Percentiles rank a stretch among this genome's conserved stretches.
Conservation (phyloP, 1,284 basidiomycete species). For the Ganoderma boninense region DNA sequence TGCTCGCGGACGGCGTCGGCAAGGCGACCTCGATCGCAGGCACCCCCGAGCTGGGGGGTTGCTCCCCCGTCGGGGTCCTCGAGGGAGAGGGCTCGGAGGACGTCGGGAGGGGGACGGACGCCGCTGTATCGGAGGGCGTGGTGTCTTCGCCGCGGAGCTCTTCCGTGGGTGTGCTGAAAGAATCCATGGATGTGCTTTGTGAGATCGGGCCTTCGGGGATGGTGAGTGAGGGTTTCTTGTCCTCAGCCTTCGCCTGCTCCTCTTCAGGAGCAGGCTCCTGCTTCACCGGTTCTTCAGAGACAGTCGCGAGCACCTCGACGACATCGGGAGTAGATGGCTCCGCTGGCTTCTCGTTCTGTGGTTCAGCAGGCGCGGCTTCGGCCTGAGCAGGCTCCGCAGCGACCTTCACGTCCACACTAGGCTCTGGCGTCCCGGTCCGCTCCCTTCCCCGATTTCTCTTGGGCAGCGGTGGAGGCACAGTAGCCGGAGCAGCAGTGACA, state of each 20-base stretch:
- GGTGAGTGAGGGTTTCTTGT: slow-evolving; percentile 8
- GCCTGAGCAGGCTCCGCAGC: background rate
- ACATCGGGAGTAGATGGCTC: background rate
- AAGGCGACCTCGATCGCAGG: background rate
- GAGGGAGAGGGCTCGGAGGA: slow-evolving; percentile 40
- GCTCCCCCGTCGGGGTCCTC: slow-evolving; percentile 7
- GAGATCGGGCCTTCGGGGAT: slow-evolving; percentile 22
- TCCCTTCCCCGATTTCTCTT: slow-evolving; percentile 33
- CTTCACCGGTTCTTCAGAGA: background rate
- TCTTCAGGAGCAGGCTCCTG: slow-evolving; percentile 2
- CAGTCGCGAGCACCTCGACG: background rate
- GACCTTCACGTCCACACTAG: background rate
- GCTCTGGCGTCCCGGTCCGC: slow-evolving; percentile 11
- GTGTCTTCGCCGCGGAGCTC: slow-evolving; percentile 32
- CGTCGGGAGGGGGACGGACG: slow-evolving; percentile 52
- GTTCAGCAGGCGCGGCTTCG: background rate
- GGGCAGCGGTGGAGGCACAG: slow-evolving; percentile 35
- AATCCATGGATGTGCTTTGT: slow-evolving; percentile 36
- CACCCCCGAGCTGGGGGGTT: background rate
- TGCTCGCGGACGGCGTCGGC: slow-evolving; percentile 20
- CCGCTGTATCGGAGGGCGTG: slow-evolving; percentile 32
- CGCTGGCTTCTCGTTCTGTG: background rate
- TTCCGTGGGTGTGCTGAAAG: slow-evolving; percentile 46
- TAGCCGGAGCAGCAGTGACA: slow-evolving; percentile 30
- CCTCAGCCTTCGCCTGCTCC: background rate